phyloP scores from a whole-genome alignment of 1,284 basidiomycete species.

The Ceratobasidium sp. region DNA sequence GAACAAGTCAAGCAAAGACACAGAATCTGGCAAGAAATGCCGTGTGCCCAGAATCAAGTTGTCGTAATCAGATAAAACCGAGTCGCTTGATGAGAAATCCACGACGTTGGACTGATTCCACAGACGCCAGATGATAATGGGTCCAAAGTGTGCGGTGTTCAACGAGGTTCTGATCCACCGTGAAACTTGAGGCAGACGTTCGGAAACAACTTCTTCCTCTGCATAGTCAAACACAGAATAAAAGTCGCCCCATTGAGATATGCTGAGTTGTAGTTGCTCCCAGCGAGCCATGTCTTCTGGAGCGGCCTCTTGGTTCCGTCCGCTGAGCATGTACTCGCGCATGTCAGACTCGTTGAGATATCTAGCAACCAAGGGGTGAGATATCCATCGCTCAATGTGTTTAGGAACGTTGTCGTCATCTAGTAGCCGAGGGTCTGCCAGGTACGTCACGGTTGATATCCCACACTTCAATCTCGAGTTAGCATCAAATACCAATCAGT shows the following conservation, averaged over 20 bases:
- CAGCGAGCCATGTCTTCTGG: constrained; percentile 35
- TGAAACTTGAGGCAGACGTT: constrained; percentile 25
- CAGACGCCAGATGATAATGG: constrained; percentile 29
- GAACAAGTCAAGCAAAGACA: constrained; percentile 65
- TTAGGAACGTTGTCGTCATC: constrained; percentile 25
- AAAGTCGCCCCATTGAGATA: constrained; percentile 34
- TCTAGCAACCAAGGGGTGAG: constrained; percentile 36
- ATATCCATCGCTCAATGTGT: constrained; percentile 40
- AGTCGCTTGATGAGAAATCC: constrained; percentile 20
- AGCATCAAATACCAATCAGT: neutral
- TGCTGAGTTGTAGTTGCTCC: constrained; percentile 19
- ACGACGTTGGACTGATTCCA: constrained; percentile 28
- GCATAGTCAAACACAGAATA: constrained; percentile 7
- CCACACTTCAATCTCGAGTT: constrained; percentile 10
- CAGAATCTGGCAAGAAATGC: constrained; percentile 25
- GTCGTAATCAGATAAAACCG: constrained; percentile 11
- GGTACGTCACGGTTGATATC: constrained; percentile 31
- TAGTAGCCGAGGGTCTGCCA: constrained; percentile 24
- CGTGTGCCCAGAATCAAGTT: constrained; percentile 27
- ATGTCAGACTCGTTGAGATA: constrained; percentile 36
- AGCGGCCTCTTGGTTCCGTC: constrained; percentile 27
- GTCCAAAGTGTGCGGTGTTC: constrained; percentile 19
- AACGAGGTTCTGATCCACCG: constrained; percentile 24
- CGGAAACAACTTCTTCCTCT: neutral
- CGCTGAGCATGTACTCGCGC: constrained; percentile 28